Percentiles rank a stretch among this genome's conserved stretches.
These are phyloP conservation scores for Colletotrichum echinochloae DNA, from an alignment of 2,329 filamentous ascomycete species.

Conservation along the genomic window DNA sequence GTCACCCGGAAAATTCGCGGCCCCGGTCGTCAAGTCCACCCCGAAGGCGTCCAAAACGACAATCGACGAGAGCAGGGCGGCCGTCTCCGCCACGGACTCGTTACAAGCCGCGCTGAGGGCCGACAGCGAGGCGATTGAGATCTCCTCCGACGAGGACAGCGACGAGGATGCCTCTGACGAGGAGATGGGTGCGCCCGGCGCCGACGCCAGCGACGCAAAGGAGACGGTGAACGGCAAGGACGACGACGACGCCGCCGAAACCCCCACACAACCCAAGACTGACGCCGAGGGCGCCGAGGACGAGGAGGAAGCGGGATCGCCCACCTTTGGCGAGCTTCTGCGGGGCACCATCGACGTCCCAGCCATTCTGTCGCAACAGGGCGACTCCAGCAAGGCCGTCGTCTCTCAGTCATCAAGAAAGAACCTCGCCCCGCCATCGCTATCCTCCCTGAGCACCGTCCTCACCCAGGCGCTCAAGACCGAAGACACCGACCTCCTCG, in stretches of 20 bases:
- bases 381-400: slow-evolving; percentile 46
- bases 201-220: slow-evolving; percentile 38
- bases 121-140: slow-evolving; percentile 62
- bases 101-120: slow-evolving; percentile 50
- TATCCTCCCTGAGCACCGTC: slow-evolving; percentile 89
- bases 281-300: slow-evolving; percentile 52
- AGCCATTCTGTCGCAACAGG: slow-evolving; percentile 63
- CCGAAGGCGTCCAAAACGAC: slow-evolving; percentile 64
- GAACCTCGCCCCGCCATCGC: slow-evolving; percentile 71
- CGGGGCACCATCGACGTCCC: slow-evolving; percentile 83
- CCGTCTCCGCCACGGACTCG: slow-evolving; percentile 60
- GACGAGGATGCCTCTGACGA: slow-evolving; percentile 62
- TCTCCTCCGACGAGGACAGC: slow-evolving; percentile 67
- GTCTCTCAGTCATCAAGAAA: slow-evolving; percentile 58
- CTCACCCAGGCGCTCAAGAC: slow-evolving; percentile 92
- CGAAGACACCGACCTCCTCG: slow-evolving; percentile 89
- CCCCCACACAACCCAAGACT: slow-evolving; percentile 47
- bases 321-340: slow-evolving; percentile 89
- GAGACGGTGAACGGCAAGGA: slow-evolving; percentile 45
- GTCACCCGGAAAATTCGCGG: slow-evolving; percentile 66
- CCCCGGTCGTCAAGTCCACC: slow-evolving; percentile 65
- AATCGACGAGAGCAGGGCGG: slow-evolving; percentile 69
- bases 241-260: slow-evolving; percentile 35
- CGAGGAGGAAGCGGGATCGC: slow-evolving; percentile 61
- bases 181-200: slow-evolving; percentile 46